Percentiles rank a stretch among this genome's conserved stretches.
These are phyloP conservation scores for Chaetomium sp. DNA, from an alignment of 2,329 filamentous ascomycete genomes.

Conservation along the genomic window DNA sequence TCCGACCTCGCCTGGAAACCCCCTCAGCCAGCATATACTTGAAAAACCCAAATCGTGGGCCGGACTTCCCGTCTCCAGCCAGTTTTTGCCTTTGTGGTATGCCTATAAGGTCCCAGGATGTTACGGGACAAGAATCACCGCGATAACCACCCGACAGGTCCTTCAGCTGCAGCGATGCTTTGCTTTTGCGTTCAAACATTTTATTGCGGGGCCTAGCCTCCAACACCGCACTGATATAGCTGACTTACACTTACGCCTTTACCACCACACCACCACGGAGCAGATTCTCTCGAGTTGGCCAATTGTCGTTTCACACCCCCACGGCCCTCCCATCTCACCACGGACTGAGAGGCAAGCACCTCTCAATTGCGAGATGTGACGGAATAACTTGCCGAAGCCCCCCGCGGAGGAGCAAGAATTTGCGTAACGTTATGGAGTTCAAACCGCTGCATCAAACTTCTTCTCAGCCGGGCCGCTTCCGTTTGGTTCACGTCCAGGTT, in stretches of 20 bases:
- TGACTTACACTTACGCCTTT: background rate
- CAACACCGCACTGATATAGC: background rate
- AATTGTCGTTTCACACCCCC: conserved; percentile 15
- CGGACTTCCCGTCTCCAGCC: no score
- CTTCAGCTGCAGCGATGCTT: background rate
- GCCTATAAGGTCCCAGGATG: no score
- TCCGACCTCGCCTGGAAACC: no score
- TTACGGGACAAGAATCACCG: no score
- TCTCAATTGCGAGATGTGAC: conserved; percentile 14
- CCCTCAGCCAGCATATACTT: no score
- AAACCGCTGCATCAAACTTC: background rate
- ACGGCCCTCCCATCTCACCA: conserved; percentile 7
- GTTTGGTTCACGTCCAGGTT: conserved; percentile 1
- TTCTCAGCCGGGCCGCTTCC: background rate
- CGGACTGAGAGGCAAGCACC: background rate
- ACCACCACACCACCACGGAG: conserved; percentile 14
- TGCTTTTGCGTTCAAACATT: no score
- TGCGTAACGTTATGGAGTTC: background rate
- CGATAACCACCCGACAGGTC: no score
- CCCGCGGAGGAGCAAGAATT: background rate
- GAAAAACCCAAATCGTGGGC: no score
- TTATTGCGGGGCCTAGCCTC: background rate
- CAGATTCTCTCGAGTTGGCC: conserved; percentile 4
- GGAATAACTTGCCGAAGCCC: background rate
- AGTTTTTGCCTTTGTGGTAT: no score